A percentile compares a stretch with the other conserved stretches of the same genome.
Evolutionary conservation across 768 basidiomycete species (phyloP).

Genomic region (Russula sp.): DNA sequence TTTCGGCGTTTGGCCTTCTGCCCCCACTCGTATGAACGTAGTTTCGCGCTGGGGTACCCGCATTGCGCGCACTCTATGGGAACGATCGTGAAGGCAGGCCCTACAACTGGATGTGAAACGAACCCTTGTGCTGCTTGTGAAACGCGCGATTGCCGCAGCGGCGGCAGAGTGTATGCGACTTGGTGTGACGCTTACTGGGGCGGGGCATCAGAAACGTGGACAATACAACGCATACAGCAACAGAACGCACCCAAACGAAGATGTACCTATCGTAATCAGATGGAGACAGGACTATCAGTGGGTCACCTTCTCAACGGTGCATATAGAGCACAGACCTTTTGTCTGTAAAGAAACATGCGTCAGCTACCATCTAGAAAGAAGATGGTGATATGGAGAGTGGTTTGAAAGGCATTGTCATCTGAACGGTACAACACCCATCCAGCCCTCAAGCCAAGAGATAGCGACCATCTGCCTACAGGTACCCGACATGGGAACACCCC

Average conservation of each 20-base stretch:
- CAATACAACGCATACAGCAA: neutral
- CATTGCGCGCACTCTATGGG: conserved; percentile 84
- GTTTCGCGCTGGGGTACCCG: conserved; percentile 93
- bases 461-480: conserved; percentile 23
- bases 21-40: conserved; percentile 97
- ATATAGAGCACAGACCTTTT: conserved; percentile 54
- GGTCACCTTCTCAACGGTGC: neutral
- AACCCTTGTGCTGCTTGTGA: conserved; percentile 98
- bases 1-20: conserved; percentile 99
- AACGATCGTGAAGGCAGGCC: neutral
- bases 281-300: conserved; percentile 21
- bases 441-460: conserved; percentile 27
- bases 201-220: conserved; percentile 7
- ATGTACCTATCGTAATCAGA: conserved; percentile 63
- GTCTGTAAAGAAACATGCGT: conserved; percentile 45
- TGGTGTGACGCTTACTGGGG: conserved; percentile 90
- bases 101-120: conserved; percentile 28
- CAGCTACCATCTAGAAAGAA: conserved; percentile 18
- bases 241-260: conserved; percentile 82
- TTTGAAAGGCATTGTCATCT: conserved; percentile 33
- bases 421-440: conserved; percentile 30
- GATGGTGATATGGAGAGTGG: neutral
- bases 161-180: conserved; percentile 95
- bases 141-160: conserved; percentile 94
- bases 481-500: conserved; percentile 2